Base-by-base conservation (phyloP, 2,329 filamentous ascomycete genomes). In the Pseudocercospora eumusae region DNA sequence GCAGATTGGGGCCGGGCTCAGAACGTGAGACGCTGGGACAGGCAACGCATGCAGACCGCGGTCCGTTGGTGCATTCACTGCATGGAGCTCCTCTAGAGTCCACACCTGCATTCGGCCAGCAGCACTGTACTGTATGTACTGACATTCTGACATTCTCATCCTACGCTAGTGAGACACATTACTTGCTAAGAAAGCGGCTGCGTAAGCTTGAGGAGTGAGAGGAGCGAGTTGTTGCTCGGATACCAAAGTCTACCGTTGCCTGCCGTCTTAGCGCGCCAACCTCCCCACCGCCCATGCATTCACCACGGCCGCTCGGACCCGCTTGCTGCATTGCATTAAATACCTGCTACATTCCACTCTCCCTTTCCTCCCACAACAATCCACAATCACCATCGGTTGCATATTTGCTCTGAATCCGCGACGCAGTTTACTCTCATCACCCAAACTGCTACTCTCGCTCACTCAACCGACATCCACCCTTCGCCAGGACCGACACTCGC, bases 381-480 rank as follows among this genome's bases (percentile, higher is more conserved):
- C 59, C 59, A 65, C 63, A 64, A 44, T 59, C 49, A 42, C 58
- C 20, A 47, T 57, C 56, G 21, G 42, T 55, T 58, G 57, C 64
- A 63, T 64, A 66, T 61, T 59, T 62, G 27, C 56, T 28, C 57
- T 56, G 61, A 27, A 56, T 59, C 33, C 59, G 61, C 65, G 57
- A 55, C 64, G 23, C 44, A 60, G 66, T 67, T 68, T 66, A 64
- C 61, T 10, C 66, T 42, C 59, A 49, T 27, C 21, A 28, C 66
- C 67, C 65, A 69, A 68, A 67, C 69, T 66, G 28, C 52, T 60
- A 70, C 69, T 69, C 65, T 71, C 68, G 69, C 68, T 71, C 56
- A 60, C 57, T 66, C 65, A 64, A 68, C 64, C 63, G 60, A 59
- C 44, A 45, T n/a, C 61, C 56, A 64, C 61, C 58, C 55, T 64